Base-by-base conservation (phyloP, 768 basidiomycete species). In the Austroboletus festivus region DNA sequence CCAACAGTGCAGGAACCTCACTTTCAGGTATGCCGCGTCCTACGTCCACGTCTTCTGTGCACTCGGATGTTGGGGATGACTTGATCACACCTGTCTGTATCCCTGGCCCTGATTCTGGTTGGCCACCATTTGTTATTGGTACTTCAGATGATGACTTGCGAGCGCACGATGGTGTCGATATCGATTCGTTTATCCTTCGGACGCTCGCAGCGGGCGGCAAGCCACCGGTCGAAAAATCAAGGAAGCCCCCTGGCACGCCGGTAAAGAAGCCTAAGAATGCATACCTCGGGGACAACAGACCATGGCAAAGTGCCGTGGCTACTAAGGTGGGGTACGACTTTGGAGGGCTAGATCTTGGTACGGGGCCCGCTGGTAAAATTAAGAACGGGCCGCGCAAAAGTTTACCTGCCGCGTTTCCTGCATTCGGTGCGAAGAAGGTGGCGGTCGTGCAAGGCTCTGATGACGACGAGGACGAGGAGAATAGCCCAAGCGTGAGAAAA, bases 301-400 rank as follows among this genome's bases (percentile, higher is more conserved):
- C 84, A 4, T 90, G 87, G 87, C 87, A 89, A 64, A 89, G 88
- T 59, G 87, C 87, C 4, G 78, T 89, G 18, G 77, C 87, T 13
- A 66, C 75, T 54, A 88, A 85, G 63, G 80, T 88, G 41, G 71
- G 73, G 23, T 74, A 78, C 24, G 71, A 75, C 30, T 79, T 78
- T 60, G 68, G 67, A 26, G 74, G 68, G 16, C 61, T 68, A 12
- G 71, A 71, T 19, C 67, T 59, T n/a, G 58, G 49, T 35, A 67
- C 69, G 20, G 68, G 68, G 22, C 74, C 70, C 55, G 58, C 51
- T 1, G 61, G 60, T 24, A 76, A 76, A 53, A 71, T 64, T 28
- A 78, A 78, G 63, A 71, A 65, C 28, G 81, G 81, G 18, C 75
- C 75, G 39, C 73, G 87, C 46, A 85, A 89, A 72, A 89, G 87